Evolutionary conservation across 1,139 yeast species (phyloP).

Genomic region (Magnusiomyces sp.): DNA sequence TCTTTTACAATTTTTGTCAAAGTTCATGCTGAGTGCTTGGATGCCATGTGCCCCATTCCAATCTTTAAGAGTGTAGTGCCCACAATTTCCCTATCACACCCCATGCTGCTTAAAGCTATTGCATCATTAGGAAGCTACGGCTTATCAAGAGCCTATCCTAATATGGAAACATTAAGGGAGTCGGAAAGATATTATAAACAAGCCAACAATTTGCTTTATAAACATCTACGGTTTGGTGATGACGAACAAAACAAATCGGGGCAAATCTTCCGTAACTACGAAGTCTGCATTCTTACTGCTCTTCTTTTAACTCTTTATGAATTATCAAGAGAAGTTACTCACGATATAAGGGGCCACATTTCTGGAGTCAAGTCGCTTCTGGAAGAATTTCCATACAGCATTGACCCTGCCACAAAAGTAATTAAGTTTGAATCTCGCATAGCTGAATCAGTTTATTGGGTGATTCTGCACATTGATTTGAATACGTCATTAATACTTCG

Average conservation of each 20-base stretch:
- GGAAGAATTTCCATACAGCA: conserved; percentile 2
- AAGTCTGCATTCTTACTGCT: conserved; percentile 1
- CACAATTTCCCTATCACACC: conserved; percentile 10
- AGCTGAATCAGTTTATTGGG: conserved; percentile 4
- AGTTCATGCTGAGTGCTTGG: conserved; percentile 11
- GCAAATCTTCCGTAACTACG: too few relatives aligned
- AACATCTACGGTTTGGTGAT: not conserved
- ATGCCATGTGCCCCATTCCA: conserved; percentile 12
- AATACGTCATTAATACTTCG: not conserved
- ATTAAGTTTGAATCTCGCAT: not conserved
- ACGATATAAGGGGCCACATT: conserved; percentile 5
- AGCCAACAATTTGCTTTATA: not conserved
- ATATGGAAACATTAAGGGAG: too few relatives aligned
- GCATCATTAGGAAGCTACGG: conserved; percentile 13
- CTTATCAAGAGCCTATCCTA: too few relatives aligned
- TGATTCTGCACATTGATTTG: conserved; percentile 1
- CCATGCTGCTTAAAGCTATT: conserved; percentile 11
- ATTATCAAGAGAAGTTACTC: not conserved
- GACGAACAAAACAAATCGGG: too few relatives aligned
- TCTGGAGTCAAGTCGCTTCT: conserved; percentile 3
- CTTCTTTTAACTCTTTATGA: conserved; percentile 3
- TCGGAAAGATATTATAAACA: conserved; percentile 2
- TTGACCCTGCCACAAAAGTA: not conserved
- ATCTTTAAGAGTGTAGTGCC: conserved; percentile 12
- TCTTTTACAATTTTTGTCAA: conserved; percentile 9